Evolutionary conservation across 2,329 filamentous ascomycete genomes (phyloP).

Genomic region (Chaetomium sp.): DNA sequence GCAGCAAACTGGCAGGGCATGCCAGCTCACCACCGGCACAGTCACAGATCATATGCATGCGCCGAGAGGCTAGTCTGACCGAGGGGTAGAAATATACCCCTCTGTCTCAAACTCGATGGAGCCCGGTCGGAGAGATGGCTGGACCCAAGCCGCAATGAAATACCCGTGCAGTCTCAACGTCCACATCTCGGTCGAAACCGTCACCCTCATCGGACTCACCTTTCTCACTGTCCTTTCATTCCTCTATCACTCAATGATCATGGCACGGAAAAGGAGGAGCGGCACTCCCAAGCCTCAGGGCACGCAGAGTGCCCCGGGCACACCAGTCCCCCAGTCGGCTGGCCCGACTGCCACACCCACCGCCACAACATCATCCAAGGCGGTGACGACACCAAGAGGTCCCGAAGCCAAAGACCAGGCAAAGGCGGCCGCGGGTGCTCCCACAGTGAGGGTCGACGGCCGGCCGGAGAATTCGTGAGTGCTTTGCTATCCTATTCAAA

Average conservation of each 20-base stretch:
- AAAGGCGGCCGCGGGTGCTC: conserved; percentile 1
- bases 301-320: no score
- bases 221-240: conserved; percentile 16
- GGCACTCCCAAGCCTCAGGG: conserved; percentile 13
- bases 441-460: conserved; percentile 14
- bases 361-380: not conserved
- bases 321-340: not conserved
- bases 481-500: no score
- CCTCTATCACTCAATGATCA: conserved; percentile 18
- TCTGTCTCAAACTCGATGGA: not conserved
- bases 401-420: conserved; percentile 9
- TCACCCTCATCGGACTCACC: conserved; percentile 21
- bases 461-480: conserved; percentile 23
- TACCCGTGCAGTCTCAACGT: conserved; percentile 14
- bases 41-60: not conserved
- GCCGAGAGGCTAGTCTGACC: not conserved
- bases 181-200: conserved; percentile 22
- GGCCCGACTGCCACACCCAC: not conserved
- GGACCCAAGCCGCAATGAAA: conserved; percentile 14
- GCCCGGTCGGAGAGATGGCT: conserved; percentile 3
- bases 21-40: conserved; percentile 6
- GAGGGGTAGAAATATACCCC: conserved; percentile 13
- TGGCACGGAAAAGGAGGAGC: conserved; percentile 22
- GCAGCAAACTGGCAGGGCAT: not conserved
- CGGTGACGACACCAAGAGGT: conserved; percentile 2